Evolutionary conservation across 768 basidiomycete species (phyloP), one percentile per base, ranked within the genome.

Genomic region (Pleurotus tuber-regium): DNA sequence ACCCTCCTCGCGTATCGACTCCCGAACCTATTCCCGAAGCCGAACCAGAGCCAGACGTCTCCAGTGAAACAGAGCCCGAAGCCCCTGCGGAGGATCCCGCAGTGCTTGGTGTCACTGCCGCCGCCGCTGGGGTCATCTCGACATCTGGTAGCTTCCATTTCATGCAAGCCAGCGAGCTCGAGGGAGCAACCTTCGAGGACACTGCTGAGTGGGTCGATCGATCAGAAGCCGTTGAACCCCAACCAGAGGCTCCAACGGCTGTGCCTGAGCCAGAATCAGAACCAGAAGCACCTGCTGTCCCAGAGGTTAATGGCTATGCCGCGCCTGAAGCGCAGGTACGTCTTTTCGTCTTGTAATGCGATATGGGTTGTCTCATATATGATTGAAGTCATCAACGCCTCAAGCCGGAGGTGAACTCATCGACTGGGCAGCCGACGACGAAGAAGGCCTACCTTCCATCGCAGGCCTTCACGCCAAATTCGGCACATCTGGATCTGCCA

Each of bases 401-500:
- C 50, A 55, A 54, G 56, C 50, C 47, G 63, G 58, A 60, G 61
- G 59, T 42, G 66, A 60, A n/a, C 69, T 80, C 23, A 75, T 92
- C 51, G 86, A 92, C 65, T 92, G 91, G 90, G 87, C 90, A 12
- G 83, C 82, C 35, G 88, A 90, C 51, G 87, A 89, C n/a, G 86
- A 86, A 55, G 80, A 75, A 14, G 88, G 79, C 4, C 78, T 92
- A 12, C 90, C 91, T n/a, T 74, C 87, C 1, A 86, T 93, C 44
- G 83, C 83, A 4, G 79, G 78, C 42, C 74, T 92, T 23, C 89
- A 92, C 52, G 86, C 86, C 39, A 82, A 80, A 57, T 90, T 92
- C 60, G 86, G 84, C 4, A 80, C 83, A 10, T 87, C 89, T 33
- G 86, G 83, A 5, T 78, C 84, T 24, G 80, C 75, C n/a, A 87